Conservation (phyloP, 2,329 filamentous ascomycete genomes). For the Teratosphaeria destructans region DNA sequence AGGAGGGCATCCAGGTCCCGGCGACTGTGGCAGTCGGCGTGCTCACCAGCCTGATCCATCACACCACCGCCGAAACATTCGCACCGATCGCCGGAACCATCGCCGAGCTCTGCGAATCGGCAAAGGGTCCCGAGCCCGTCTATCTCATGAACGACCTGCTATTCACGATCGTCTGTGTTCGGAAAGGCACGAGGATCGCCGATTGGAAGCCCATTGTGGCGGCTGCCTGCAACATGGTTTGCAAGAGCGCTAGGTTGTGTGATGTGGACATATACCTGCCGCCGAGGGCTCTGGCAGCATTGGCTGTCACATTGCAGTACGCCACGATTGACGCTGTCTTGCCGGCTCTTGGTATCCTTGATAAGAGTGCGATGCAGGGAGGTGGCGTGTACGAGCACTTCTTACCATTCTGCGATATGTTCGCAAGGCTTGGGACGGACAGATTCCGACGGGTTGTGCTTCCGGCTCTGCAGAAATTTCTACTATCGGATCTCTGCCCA, state of each 20-base stretch:
- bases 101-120: conserved; percentile 28
- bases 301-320: conserved; percentile 59
- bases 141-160: conserved; percentile 43
- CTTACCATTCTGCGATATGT: conserved; percentile 72
- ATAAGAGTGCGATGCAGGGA: conserved; percentile 46
- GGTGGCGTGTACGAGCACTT: conserved; percentile 62
- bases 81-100: conserved; percentile 55
- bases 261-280: conserved; percentile 9
- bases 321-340: conserved; percentile 73
- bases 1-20: conserved; percentile 3
- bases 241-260: conserved; percentile 4
- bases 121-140: background rate
- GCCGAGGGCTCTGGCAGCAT: conserved; percentile 26
- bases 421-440: conserved; percentile 61
- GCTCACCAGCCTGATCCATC: conserved; percentile 72
- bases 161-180: conserved; percentile 63
- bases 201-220: conserved; percentile 61
- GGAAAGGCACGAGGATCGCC: conserved; percentile 63
- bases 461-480: conserved; percentile 74
- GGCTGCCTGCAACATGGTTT: conserved; percentile 22
- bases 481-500: conserved; percentile 37
- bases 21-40: conserved; percentile 60
- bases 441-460: conserved; percentile 72
- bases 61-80: conserved; percentile 66
- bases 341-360: conserved; percentile 55